A percentile compares a stretch with the other conserved stretches of the same genome.
These are phyloP conservation scores for Waltergamsia citrina DNA, from an alignment of 2,329 filamentous ascomycete species.

Conservation along the genomic window DNA sequence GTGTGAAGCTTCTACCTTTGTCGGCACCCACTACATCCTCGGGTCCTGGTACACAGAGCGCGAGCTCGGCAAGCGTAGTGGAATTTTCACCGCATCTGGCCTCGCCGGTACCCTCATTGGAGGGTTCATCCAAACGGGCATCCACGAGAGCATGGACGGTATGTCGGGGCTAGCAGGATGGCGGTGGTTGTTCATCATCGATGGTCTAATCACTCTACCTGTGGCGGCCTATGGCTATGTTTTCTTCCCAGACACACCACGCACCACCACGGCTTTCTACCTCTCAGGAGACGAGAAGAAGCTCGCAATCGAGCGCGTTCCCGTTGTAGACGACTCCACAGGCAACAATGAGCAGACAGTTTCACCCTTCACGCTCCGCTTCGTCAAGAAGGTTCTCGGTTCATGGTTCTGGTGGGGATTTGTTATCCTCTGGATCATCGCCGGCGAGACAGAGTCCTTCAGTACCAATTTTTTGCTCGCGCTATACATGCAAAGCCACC, in stretches of 20 bases:
- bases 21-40: conserved; percentile 25
- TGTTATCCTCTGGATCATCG: conserved; percentile 57
- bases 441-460: conserved; percentile 63
- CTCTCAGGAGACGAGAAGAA: conserved; percentile 6
- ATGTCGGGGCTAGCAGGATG: conserved; percentile 28
- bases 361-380: conserved; percentile 32
- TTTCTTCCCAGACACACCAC: conserved; percentile 20
- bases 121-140: conserved; percentile 31
- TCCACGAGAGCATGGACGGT: conserved; percentile 29
- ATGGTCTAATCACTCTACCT: conserved; percentile 22
- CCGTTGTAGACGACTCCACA: no score
- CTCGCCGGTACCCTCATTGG: conserved; percentile 33
- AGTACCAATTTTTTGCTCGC: conserved; percentile 50
- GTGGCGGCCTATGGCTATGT: conserved; percentile 18
- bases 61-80: conserved; percentile 29
- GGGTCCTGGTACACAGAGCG: conserved; percentile 30
- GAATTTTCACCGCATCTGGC: conserved; percentile 32
- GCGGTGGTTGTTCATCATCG: conserved; percentile 36
- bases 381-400: conserved; percentile 43
- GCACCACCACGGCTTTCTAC: conserved; percentile 9
- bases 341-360: conserved; percentile 20
- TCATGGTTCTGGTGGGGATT: conserved; percentile 61
- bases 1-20: conserved; percentile 24
- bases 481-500: conserved; percentile 40
- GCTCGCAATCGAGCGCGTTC: conserved; percentile 14